Evolutionary conservation across 2,329 filamentous ascomycete genomes (phyloP).

Genomic region (Ophiocordyceps camponoti-floridani): DNA sequence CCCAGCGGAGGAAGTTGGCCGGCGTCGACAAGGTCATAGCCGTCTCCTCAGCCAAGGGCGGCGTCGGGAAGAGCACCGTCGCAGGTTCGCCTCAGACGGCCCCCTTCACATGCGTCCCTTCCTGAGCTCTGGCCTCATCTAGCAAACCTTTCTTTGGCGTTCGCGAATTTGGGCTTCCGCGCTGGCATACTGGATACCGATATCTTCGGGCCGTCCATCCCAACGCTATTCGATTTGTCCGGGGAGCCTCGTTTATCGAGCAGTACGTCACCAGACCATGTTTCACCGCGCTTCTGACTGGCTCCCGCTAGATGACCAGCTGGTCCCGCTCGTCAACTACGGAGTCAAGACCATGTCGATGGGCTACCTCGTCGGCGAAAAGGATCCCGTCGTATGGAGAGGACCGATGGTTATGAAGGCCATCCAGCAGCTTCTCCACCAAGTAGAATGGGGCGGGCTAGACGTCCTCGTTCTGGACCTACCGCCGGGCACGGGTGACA

Average conservation of each 20-base stretch:
- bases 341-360: constrained; percentile 98
- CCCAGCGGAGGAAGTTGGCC: constrained; percentile 61
- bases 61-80: constrained; percentile 94
- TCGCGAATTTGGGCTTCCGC: constrained; percentile 64
- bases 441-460: constrained; percentile 82
- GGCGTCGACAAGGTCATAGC: constrained; percentile 85
- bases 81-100: constrained; percentile 35
- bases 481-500: constrained; percentile 87
- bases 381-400: constrained; percentile 80
- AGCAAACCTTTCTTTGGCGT: constrained; percentile 72
- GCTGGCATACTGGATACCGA: constrained; percentile 87
- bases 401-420: constrained; percentile 97
- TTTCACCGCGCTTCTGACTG: not conserved
- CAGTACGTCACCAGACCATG: constrained; percentile 29
- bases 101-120: not conserved
- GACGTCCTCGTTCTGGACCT: constrained; percentile 83
- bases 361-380: constrained; percentile 73
- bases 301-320: constrained; percentile 44
- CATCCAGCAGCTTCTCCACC: constrained; percentile 83
- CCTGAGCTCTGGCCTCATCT: not conserved
- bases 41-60: constrained; percentile 93
- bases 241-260: constrained; percentile 60
- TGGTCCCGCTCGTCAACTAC: constrained; percentile 82
- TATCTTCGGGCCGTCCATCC: constrained; percentile 91
- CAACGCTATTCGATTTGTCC: constrained; percentile 68